Evolutionary conservation across 768 basidiomycete genomes (phyloP).

Genomic region (Solioccasus polychromus): DNA sequence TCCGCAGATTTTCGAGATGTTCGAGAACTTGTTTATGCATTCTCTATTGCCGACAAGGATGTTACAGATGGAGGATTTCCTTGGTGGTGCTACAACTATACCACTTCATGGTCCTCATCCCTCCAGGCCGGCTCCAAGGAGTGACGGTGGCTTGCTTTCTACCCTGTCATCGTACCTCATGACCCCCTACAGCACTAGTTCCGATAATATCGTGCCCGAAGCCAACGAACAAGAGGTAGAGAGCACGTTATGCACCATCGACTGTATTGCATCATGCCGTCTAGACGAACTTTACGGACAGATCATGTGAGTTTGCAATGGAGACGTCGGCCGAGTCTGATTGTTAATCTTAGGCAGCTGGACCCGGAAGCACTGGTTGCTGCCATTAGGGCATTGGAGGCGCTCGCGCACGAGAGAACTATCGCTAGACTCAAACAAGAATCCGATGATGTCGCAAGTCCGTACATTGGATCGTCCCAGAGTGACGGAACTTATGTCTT

Average conservation of each 20-base stretch:
- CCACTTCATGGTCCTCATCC: conserved; percentile 79
- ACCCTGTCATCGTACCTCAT: conserved; percentile 94
- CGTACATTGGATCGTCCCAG: conserved; percentile 31
- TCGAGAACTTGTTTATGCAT: conserved; percentile 92
- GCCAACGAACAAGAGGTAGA: conserved; percentile 92
- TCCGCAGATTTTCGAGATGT: conserved; percentile 93
- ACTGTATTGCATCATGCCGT: conserved; percentile 91
- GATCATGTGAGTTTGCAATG: conserved; percentile 67
- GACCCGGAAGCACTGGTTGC: conserved; percentile 78
- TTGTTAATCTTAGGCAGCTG: conserved; percentile 56
- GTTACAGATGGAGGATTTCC: conserved; percentile 97
- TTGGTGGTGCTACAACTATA: conserved; percentile 91
- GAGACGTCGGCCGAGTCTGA: conserved; percentile 16
- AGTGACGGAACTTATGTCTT: conserved; percentile 53
- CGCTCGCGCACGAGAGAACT: conserved; percentile 86
- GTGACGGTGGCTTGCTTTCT: conserved; percentile 90
- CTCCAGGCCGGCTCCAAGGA: conserved; percentile 56
- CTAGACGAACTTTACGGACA: conserved; percentile 93
- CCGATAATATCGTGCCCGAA: conserved; percentile 77
- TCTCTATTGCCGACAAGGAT: conserved; percentile 86
- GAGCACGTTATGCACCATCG: conserved; percentile 91
- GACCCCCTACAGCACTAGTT: conserved; percentile 81
- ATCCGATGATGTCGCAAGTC: conserved; percentile 51
- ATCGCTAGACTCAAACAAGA: conserved; percentile 74
- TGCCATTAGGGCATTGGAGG: conserved; percentile 82